Evolutionary conservation across 352 stramenopile genomes (phyloP).

Genomic region (Detonula confervacea): DNA sequence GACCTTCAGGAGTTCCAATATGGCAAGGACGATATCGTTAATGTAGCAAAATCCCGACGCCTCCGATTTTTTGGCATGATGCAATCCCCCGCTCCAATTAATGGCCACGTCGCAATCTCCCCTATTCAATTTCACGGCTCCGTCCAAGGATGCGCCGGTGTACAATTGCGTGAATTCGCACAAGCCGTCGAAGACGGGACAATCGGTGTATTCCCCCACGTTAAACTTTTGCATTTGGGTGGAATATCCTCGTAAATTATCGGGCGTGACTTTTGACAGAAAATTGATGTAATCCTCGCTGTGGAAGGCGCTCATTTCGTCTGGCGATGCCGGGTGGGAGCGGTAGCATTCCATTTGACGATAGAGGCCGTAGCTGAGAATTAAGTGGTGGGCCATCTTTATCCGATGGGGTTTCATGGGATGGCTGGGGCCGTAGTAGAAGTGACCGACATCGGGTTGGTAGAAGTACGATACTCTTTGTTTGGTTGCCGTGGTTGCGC

Average conservation of each 20-base stretch:
- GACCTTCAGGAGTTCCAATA: slow-evolving; percentile 98
- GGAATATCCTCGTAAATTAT: slow-evolving; percentile 90
- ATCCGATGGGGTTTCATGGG: slow-evolving; percentile 99
- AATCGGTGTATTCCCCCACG: slow-evolving; percentile 96
- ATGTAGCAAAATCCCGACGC: slow-evolving; percentile 95
- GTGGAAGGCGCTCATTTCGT: slow-evolving; percentile 97
- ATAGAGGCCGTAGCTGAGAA: slow-evolving; percentile 98
- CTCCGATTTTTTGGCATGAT: slow-evolving; percentile 98
- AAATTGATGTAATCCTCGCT: slow-evolving; percentile 98
- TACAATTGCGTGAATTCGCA: slow-evolving; percentile 99
- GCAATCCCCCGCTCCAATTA: slow-evolving; percentile 97
- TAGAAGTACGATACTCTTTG: slow-evolving; percentile 87
- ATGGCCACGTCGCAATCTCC: slow-evolving; percentile 95
- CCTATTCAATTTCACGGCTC: slow-evolving; percentile 96
- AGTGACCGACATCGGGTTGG: slow-evolving; percentile 90
- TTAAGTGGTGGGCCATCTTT: slow-evolving; percentile 97
- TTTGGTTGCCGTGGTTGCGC: slow-evolving; percentile 53
- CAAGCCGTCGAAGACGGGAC: slow-evolving; percentile 98
- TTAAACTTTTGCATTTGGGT: slow-evolving; percentile 89
- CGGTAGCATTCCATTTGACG: slow-evolving; percentile 98
- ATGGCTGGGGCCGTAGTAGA: slow-evolving; percentile 95
- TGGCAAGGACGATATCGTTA: slow-evolving; percentile 98
- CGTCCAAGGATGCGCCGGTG: slow-evolving; percentile 95
- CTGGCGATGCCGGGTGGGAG: slow-evolving; percentile 83
- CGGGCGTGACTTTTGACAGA: slow-evolving; percentile 92